phyloP scores from a whole-genome alignment of 345 rosid species.

The Dipteronia dyeriana region DNA sequence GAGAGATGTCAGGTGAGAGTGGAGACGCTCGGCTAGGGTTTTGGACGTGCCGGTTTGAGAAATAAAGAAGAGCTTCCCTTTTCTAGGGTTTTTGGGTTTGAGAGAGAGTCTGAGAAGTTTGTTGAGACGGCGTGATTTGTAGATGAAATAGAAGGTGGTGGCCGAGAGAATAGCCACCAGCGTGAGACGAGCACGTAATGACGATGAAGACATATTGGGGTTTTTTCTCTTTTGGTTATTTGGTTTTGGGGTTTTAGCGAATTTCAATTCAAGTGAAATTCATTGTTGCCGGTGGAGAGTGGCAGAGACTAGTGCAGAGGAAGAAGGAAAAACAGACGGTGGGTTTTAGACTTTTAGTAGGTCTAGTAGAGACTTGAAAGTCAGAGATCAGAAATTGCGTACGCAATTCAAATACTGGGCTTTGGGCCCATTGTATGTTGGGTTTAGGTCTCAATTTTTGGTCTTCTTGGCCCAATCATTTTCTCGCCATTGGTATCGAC shows the following conservation, averaged over 20 bases:
- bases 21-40: conserved; percentile 67
- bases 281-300: neutral
- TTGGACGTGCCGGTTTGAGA: conserved; percentile 83
- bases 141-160: conserved; percentile 76
- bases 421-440: neutral
- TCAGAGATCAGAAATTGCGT: neutral
- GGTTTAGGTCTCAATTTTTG: neutral
- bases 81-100: conserved; percentile 29
- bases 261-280: neutral
- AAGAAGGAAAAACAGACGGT: neutral
- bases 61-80: conserved; percentile 72
- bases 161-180: conserved; percentile 80
- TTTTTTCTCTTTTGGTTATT: neutral
- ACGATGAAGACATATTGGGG: conserved; percentile 44
- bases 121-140: conserved; percentile 74
- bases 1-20: conserved; percentile 36
- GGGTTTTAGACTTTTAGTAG: neutral
- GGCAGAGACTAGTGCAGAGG: neutral
- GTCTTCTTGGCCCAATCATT: neutral
- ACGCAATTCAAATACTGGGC: neutral
- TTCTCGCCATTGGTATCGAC: neutral
- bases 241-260: neutral
- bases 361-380: neutral
- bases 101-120: conserved; percentile 29
- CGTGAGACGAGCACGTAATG: conserved; percentile 59